Conservation (phyloP, 2,329 filamentous ascomycete species). For the Juglanconis oblonga region DNA sequence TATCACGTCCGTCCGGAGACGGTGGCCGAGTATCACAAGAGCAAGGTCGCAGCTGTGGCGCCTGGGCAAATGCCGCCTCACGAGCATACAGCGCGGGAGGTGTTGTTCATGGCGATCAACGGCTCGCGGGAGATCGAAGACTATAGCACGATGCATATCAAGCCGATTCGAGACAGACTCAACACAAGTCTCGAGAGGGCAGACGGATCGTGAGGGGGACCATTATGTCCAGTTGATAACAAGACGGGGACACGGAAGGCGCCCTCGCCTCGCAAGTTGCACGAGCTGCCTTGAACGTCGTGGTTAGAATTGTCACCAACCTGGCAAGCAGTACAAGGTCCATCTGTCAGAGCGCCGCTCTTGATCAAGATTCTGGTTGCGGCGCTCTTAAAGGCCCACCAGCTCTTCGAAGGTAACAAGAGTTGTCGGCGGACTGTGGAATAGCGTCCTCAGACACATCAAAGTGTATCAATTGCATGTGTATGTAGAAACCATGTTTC, state of each 20-base stretch:
- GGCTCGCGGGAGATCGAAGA: constrained; percentile 6
- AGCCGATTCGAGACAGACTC: constrained; percentile 8
- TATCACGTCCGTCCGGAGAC: constrained; percentile 23
- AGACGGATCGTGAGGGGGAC: not conserved
- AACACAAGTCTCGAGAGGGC: constrained; percentile 12
- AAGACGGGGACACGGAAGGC: no score
- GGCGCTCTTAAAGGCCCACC: no score
- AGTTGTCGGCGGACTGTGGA: no score
- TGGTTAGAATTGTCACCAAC: no score
- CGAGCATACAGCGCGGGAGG: constrained; percentile 6
- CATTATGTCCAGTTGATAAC: not conserved
- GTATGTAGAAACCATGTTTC: not conserved
- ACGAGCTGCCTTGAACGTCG: no score
- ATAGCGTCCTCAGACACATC: no score
- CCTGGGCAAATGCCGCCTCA: constrained; percentile 4
- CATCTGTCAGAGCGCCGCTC: no score
- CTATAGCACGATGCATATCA: constrained; percentile 15
- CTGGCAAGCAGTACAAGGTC: no score
- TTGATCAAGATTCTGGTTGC: no score
- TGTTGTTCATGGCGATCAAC: constrained; percentile 9
- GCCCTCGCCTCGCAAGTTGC: no score
- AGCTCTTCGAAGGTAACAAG: no score
- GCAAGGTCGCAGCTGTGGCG: not conserved
- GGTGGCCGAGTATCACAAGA: not conserved
- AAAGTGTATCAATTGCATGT: not conserved